Conservation (phyloP, 1,139 yeast species). For the Candida frijolesensis region DNA sequence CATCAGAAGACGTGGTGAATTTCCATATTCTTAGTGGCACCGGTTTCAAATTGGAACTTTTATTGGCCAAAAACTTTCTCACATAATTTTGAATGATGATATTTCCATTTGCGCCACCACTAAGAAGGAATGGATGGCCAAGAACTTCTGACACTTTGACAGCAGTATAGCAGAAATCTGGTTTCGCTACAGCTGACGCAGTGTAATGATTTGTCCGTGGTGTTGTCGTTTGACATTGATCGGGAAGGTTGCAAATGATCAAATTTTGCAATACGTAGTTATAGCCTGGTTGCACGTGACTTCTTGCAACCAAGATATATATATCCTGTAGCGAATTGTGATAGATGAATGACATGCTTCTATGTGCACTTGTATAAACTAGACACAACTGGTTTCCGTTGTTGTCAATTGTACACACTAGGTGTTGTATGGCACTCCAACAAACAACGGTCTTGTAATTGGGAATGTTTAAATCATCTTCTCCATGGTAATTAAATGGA, state of each 20-base stretch:
- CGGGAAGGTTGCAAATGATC: conserved; percentile 29
- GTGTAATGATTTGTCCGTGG: conserved; percentile 40
- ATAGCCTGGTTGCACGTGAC: conserved; percentile 28
- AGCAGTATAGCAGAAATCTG: conserved; percentile 34
- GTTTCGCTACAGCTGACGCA: conserved; percentile 29
- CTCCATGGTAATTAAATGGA: conserved; percentile 16
- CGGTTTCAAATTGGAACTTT: conserved; percentile 31
- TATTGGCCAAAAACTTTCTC: conserved; percentile 38
- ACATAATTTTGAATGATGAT: conserved; percentile 37
- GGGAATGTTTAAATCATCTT: conserved; percentile 35
- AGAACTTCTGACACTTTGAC: conserved; percentile 33
- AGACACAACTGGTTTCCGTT: conserved; percentile 35
- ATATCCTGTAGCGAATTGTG: conserved; percentile 39
- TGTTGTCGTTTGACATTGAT: conserved; percentile 31
- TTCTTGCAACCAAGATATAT: conserved; percentile 23
- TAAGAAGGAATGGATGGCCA: conserved; percentile 62
- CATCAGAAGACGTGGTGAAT: conserved; percentile 17
- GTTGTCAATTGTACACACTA: conserved; percentile 38
- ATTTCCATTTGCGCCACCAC: conserved; percentile 68
- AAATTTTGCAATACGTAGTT: conserved; percentile 30
- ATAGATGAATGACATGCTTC: conserved; percentile 42
- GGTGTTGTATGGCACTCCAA: conserved; percentile 50
- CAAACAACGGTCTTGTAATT: conserved; percentile 51
- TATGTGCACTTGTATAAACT: conserved; percentile 53
- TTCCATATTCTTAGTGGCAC: conserved; percentile 43